phyloP scores from a whole-genome alignment of 108 stramenopile genomes.

The Chaetoceros muelleri region DNA sequence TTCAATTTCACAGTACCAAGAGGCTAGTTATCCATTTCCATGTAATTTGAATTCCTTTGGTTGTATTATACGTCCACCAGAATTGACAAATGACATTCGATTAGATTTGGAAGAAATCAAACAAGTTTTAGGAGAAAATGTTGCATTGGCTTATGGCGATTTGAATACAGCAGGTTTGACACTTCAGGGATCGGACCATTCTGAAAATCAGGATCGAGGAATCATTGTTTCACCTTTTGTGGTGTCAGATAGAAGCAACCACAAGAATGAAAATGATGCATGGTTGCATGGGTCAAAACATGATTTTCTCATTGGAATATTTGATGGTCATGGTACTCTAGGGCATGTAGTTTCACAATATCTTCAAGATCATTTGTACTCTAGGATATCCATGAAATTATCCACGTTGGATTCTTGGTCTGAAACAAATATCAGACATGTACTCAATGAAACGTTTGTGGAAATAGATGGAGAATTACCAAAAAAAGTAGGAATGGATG shows the following conservation, averaged over 20 bases:
- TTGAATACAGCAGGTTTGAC: constrained; percentile 9
- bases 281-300: too few species aligned
- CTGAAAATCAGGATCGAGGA: constrained; percentile 56
- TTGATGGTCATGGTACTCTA: constrained; percentile 58
- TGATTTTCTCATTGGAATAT: constrained; percentile 47
- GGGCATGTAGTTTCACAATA: constrained; percentile 44
- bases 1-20: too few species aligned
- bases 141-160: constrained; percentile 2
- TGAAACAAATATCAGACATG: constrained; percentile 10
- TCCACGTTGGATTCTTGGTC: constrained; percentile 3
- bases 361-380: too few species aligned
- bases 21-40: too few species aligned
- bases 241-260: neutral
- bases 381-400: too few species aligned
- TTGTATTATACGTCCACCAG: constrained; percentile 20
- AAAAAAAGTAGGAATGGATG: constrained; percentile 21
- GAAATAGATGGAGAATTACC: constrained; percentile 38
- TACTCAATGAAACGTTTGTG: constrained; percentile 33
- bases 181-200: constrained; percentile 13
- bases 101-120: too few species aligned
- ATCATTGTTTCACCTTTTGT: constrained; percentile 42
- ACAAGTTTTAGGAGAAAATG: neutral
- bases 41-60: constrained; percentile 1
- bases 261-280: constrained; percentile 3
- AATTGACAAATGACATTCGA: constrained; percentile 14